Base-by-base conservation (phyloP, 495 filamentous ascomycete genomes). In the Xylaria bambusicola region DNA sequence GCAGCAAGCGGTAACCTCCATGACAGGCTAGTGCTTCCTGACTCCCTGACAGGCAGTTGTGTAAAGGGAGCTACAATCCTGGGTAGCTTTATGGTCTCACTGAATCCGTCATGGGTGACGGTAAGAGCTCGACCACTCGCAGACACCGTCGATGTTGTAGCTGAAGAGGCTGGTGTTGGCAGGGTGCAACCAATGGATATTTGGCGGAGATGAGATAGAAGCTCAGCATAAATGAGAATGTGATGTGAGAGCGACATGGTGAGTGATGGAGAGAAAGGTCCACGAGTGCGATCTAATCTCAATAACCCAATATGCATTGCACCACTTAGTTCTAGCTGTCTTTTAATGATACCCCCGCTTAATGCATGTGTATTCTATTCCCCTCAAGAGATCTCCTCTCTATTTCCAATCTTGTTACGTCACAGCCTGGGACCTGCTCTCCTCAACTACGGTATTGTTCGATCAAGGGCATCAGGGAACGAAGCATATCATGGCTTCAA, bases 141-240 rank as follows among this genome's bases (percentile, higher is more conserved):
- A 18, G 77, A 72, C 12, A 91, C 61, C 21, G 71, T 62, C 29
- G 79, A 79, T 54, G 70, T 76, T 18, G 86, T 84, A 24, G 67
- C 67, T 17, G 61, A 48, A 33, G 73, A 76, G 20, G 76, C 68
- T 2, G 77, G 72, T 2, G 81, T 80, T 13, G 81, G 77, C 2
- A 94, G 77, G 0, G 86, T 85, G 4, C 86, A 84, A 58, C 86
- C 87, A 18, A 96, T 75, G 3, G 89, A 90, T 44, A 96, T 80
- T 71, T 93, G 90, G 12, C 87, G 86, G 63, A 98, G 95, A 67
- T 97, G 91, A 58, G 86, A 79, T 4, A 97, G 81, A 0, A 94
- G 83, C 78, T 98, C 94, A 15, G 93, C 91, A 68, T 97, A 93
- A 18, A 97, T 77, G 48, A 78, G 74, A 18, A 85, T 68, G 24